Evolutionary conservation across 2,329 filamentous ascomycete genomes (phyloP).

Genomic region (Pseudonectria buxi): DNA sequence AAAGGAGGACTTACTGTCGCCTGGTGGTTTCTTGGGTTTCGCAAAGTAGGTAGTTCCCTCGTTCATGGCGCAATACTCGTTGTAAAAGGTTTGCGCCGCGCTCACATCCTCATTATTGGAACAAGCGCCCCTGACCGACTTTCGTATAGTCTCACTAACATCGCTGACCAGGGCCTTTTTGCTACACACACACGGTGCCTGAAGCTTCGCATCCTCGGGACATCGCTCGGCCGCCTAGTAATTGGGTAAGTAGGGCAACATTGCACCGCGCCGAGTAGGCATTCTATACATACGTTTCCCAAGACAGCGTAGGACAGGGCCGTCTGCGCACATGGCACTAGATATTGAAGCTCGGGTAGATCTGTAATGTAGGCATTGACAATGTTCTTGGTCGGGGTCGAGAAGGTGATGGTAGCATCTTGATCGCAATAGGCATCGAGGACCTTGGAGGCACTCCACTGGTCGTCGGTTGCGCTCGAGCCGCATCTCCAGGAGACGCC

Average conservation of each 20-base stretch:
- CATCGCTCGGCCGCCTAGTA: conserved; percentile 22
- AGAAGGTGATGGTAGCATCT: conserved; percentile 29
- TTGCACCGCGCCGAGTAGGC: not conserved
- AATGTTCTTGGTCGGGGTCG: conserved; percentile 33
- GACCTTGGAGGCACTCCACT: conserved; percentile 39
- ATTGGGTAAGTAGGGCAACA: conserved; percentile 2
- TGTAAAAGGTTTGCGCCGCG: conserved; percentile 43
- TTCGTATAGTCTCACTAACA: conserved; percentile 37
- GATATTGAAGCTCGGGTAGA: conserved; percentile 33
- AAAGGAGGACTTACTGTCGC: conserved; percentile 37
- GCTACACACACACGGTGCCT: conserved; percentile 45
- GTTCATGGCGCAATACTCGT: conserved; percentile 45
- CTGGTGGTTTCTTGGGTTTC: conserved; percentile 38
- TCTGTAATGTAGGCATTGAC: conserved; percentile 46
- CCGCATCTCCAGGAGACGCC: conserved; percentile 39
- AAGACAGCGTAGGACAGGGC: conserved; percentile 26
- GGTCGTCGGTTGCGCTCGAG: conserved; percentile 39
- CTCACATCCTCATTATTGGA: conserved; percentile 38
- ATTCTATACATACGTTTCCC: conserved; percentile 15
- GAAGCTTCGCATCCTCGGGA: conserved; percentile 31
- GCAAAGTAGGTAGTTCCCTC: conserved; percentile 44
- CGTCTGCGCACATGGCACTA: conserved; percentile 31
- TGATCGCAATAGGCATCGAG: conserved; percentile 45
- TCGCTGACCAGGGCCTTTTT: conserved; percentile 42
- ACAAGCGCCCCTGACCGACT: conserved; percentile 37